phyloP scores from a whole-genome alignment of 768 basidiomycete species.

The Termitomyces sp. region DNA sequence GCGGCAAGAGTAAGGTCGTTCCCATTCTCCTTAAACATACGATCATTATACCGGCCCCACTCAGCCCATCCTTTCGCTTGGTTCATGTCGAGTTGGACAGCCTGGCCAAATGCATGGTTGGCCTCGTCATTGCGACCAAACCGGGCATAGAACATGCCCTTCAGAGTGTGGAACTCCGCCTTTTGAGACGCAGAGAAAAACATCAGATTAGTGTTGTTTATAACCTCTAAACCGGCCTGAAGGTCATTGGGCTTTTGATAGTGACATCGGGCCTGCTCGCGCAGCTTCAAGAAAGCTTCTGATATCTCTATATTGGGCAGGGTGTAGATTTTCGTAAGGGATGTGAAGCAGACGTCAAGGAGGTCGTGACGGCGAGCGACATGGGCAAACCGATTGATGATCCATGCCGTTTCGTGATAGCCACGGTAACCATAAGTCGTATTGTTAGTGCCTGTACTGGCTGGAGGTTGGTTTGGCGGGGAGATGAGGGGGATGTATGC shows the following conservation, averaged over 20 bases:
- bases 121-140: constrained; percentile 86
- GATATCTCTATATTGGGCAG: constrained; percentile 99
- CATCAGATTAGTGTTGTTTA: constrained; percentile 98
- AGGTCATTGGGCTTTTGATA: constrained; percentile 94
- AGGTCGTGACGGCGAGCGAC: constrained; percentile 96
- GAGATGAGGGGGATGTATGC: constrained; percentile 89
- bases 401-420: constrained; percentile 99
- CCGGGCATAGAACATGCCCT: constrained; percentile 96
- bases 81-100: constrained; percentile 91
- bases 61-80: constrained; percentile 98
- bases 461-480: constrained; percentile 42
- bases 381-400: constrained; percentile 98
- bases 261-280: constrained; percentile 97
- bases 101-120: constrained; percentile 87
- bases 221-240: constrained; percentile 92
- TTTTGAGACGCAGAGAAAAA: constrained; percentile 95
- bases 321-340: constrained; percentile 96
- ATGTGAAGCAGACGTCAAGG: constrained; percentile 91
- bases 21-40: constrained; percentile 85
- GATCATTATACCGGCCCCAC: constrained; percentile 94
- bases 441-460: constrained; percentile 44
- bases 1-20: constrained; percentile 72
- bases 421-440: constrained; percentile 90
- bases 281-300: constrained; percentile 96
- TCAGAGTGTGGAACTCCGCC: constrained; percentile 97